Conservation (phyloP, 495 filamentous ascomycete species). For the Staphylotrichum longicolle region DNA sequence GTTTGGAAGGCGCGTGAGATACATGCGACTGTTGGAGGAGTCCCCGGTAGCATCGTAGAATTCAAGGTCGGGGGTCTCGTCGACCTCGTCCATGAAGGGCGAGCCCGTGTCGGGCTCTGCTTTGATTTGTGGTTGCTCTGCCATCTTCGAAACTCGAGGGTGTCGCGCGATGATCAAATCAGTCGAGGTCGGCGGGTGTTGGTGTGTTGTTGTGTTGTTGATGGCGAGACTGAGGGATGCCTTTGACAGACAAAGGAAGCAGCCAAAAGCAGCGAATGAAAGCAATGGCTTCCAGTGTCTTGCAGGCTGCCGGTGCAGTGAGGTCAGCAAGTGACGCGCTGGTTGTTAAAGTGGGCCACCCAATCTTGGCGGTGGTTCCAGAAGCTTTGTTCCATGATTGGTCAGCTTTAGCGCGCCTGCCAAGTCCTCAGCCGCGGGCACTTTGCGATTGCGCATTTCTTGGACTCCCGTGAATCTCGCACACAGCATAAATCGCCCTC, state of each 20-base stretch:
- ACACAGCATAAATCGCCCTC: neutral
- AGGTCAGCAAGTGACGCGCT: slow-evolving; percentile 4
- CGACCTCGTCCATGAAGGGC: slow-evolving; percentile 63
- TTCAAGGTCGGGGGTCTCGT: slow-evolving; percentile 84
- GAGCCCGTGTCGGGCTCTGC: slow-evolving; percentile 63
- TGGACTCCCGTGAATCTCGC: neutral
- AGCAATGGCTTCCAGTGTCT: neutral
- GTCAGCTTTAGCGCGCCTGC: neutral
- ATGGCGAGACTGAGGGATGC: neutral
- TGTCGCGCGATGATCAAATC: neutral
- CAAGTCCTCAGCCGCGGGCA: neutral
- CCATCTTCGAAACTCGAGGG: slow-evolving; percentile 29
- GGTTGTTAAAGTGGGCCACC: no score
- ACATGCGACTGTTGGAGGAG: slow-evolving; percentile 51
- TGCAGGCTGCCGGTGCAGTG: neutral
- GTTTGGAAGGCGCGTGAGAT: slow-evolving; percentile 72
- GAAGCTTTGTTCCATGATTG: slow-evolving; percentile 4
- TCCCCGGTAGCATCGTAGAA: slow-evolving; percentile 55
- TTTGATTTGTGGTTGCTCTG: slow-evolving; percentile 56
- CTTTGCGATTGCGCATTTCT: neutral
- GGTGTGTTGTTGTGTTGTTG: neutral
- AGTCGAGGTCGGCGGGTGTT: neutral
- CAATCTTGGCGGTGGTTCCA: neutral
- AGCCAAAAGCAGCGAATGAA: neutral
- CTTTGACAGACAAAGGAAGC: neutral